phyloP scores from a whole-genome alignment of 225 moss, liverwort and hornwort species.

The Rhytidiadelphus loreus region DNA sequence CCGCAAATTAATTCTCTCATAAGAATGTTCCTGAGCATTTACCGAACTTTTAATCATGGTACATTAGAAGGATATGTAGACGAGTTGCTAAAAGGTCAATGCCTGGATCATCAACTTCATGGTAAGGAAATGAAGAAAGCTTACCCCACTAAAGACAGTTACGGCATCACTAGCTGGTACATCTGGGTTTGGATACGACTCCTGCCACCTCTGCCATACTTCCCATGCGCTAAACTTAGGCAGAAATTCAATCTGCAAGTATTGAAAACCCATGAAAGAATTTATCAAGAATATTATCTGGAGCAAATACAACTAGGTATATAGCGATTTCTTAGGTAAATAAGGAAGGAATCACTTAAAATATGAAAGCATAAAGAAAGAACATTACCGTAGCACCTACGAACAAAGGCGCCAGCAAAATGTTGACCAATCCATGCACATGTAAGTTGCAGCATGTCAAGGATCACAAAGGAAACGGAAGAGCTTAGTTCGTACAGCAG shows the following conservation, averaged over 20 bases:
- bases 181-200: constrained; percentile 36
- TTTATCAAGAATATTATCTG: not conserved
- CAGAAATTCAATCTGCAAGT: constrained; percentile 55
- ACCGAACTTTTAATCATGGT: not conserved
- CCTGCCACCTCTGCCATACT: constrained; percentile 77
- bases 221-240: constrained; percentile 79
- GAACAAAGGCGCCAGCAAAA: constrained; percentile 74
- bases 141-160: constrained; percentile 81
- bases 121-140: not conserved
- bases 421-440: constrained; percentile 91
- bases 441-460: constrained; percentile 27
- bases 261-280: not conserved
- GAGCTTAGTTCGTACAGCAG: not conserved
- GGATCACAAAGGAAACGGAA: not conserved
- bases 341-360: not conserved
- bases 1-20: not conserved
- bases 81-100: not conserved
- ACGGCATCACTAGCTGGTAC: constrained; percentile 31
- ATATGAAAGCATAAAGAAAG: not conserved
- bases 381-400: constrained; percentile 53
- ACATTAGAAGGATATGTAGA: not conserved
- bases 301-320: not conserved
- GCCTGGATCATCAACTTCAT: not conserved
- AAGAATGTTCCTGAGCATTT: not conserved
- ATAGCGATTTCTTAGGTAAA: not conserved